These are phyloP conservation scores for Fraxinus albicans DNA, from an alignment of 305 asterid genomes.

Conservation along the genomic window DNA sequence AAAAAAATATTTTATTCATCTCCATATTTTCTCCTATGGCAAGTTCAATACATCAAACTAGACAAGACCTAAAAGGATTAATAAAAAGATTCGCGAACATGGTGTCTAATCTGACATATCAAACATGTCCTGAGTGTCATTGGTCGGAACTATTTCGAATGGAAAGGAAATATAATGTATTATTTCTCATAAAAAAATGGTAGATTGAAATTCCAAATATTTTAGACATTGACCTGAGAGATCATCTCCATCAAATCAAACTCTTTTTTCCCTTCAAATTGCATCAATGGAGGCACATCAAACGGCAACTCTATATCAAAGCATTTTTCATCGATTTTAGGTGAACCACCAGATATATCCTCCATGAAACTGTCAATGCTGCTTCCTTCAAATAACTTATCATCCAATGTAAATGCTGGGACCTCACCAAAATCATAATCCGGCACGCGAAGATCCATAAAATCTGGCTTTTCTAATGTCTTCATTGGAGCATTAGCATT, in stretches of 20 bases:
- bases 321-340: constrained; percentile 20
- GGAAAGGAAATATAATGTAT: neutral
- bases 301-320: constrained; percentile 42
- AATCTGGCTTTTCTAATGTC: constrained; percentile 19
- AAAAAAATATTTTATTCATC: neutral
- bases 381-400: constrained; percentile 35
- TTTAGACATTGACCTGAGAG: constrained; percentile 27
- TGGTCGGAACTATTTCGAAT: neutral
- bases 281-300: constrained; percentile 40
- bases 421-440: constrained; percentile 33
- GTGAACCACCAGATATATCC: constrained; percentile 25
- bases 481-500: neutral
- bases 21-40: neutral
- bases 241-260: constrained; percentile 48
- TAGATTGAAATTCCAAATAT: neutral
- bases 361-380: constrained; percentile 41
- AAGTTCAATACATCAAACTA: neutral
- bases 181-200: neutral
- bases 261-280: constrained; percentile 51
- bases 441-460: constrained; percentile 23
- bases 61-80: neutral
- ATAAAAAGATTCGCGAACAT: neutral
- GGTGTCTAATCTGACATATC: neutral
- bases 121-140: neutral
- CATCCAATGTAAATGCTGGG: neutral